phyloP scores from a whole-genome alignment of 192 early-diverging fungal species.

The Coemansia sp. region DNA sequence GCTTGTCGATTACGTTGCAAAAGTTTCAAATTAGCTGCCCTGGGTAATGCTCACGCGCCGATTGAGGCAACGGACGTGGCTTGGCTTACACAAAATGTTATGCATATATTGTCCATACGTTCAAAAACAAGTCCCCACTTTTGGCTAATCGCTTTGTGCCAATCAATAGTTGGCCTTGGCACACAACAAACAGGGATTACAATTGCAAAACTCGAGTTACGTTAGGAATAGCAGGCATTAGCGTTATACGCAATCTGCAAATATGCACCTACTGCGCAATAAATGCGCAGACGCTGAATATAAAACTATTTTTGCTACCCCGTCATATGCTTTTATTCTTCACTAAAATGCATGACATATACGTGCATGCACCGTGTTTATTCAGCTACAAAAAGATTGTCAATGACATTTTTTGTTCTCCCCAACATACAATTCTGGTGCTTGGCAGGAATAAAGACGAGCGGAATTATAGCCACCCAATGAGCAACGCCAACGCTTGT shows the following conservation, averaged over 20 bases:
- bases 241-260: constrained; percentile 8
- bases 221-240: background rate
- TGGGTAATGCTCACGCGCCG: constrained; percentile 12
- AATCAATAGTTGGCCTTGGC: too few species aligned
- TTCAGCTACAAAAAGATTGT: constrained; percentile 9
- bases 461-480: background rate
- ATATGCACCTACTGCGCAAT: constrained; percentile 40
- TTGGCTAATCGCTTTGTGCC: background rate
- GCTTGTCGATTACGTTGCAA: background rate
- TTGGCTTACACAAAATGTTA: background rate
- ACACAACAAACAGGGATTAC: too few species aligned
- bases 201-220: too few species aligned
- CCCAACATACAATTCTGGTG: background rate
- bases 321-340: constrained; percentile 6
- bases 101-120: background rate
- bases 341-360: constrained; percentile 19
- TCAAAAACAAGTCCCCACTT: background rate
- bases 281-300: constrained; percentile 13
- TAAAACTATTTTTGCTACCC: background rate
- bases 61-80: constrained; percentile 1
- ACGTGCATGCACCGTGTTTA: constrained; percentile 7
- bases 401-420: background rate
- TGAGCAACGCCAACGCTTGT: background rate
- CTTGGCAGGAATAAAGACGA: background rate
- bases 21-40: background rate